Percentiles rank a stretch among this genome's conserved stretches.
These are phyloP conservation scores for Terana coerulea DNA, from an alignment of 768 basidiomycete genomes.

Conservation along the genomic window DNA sequence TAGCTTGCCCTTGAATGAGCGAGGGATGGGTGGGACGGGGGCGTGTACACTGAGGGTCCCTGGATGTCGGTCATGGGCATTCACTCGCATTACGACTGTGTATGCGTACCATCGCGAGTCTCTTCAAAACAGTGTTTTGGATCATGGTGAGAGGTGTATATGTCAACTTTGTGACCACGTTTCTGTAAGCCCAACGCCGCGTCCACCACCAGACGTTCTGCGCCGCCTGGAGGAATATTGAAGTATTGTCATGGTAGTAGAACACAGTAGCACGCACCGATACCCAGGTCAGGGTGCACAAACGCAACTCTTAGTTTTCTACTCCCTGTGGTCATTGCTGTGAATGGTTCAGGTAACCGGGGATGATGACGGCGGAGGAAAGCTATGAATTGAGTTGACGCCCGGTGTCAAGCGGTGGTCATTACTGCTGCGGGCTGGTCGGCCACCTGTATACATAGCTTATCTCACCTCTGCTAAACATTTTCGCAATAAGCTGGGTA, in stretches of 20 bases:
- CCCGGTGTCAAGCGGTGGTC: no score
- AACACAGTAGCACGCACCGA: slow-evolving; percentile 48
- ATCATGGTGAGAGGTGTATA: slow-evolving; percentile 95
- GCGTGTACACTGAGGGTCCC: slow-evolving; percentile 79
- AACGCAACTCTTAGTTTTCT: slow-evolving; percentile 61
- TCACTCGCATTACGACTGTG: not conserved
- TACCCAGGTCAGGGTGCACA: slow-evolving; percentile 92
- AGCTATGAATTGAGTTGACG: not conserved
- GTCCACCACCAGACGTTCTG: slow-evolving; percentile 93
- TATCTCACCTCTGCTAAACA: no score
- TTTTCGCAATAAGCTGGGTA: no score
- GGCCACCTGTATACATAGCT: no score
- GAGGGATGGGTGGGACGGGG: slow-evolving; percentile 73
- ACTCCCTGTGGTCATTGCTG: not conserved
- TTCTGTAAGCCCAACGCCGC: slow-evolving; percentile 86
- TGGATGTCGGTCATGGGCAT: slow-evolving; percentile 26
- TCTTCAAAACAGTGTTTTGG: slow-evolving; percentile 88
- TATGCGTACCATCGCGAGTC: slow-evolving; percentile 76
- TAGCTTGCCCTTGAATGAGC: slow-evolving; percentile 72
- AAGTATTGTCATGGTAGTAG: not conserved
- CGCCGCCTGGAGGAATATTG: slow-evolving; percentile 62
- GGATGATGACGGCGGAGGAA: not conserved
- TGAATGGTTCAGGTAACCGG: not conserved
- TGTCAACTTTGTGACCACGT: slow-evolving; percentile 78
- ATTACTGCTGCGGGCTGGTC: no score